Evolutionary conservation across 805 yeast genomes (phyloP), one percentile per base, ranked within the genome.

Genomic region (Maudiozyma saulgeensis): DNA sequence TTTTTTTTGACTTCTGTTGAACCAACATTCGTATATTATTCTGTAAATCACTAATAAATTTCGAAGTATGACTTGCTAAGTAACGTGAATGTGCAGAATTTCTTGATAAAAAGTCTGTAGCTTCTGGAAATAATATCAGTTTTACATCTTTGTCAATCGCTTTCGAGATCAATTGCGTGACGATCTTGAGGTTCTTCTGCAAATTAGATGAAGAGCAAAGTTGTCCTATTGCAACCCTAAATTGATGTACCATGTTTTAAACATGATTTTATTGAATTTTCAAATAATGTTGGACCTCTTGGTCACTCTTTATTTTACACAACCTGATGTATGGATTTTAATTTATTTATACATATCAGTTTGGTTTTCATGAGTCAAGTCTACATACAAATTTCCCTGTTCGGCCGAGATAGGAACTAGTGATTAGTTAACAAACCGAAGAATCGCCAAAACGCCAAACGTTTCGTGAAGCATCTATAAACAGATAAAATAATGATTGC

Each of bases 61-160:
- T 69, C 63, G 15, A 76, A 64, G 45, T 69, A 67, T 26, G 74
- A 70, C 13, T 75, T 0, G 84, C 88, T n/a, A 91, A 68, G 26
- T 69, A 56, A 47, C 73, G 71, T 0, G 95, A 81, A 56, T 87
- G 90, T 0, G 58, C 63, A 1, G 90, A 82, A 59, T 79, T 79
- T 47, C 79, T 72, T 5, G 96, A 82, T 39, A 91, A 74, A 63
- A 88, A 91, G 63, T 91, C 98, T 4, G 93, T 76, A 0, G 98
- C 98, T 64, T 91, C 99, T 1, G 98, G 98, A 43, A 91, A 75
- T 60, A 93, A 88, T 5, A 93, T 70, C 3, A 87, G 79, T 53
- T 76, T 72, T 13, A 84, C 89, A 3, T 82, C 77, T 15, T 73
- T 62, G 2, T 67, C 68, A 0, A 84, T 75, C 0, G 98, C 96